A percentile compares a stretch with the other conserved stretches of the same genome.
Conservation (phyloP, 78 protist genomes). For the Dictyostelium citrinum region DNA sequence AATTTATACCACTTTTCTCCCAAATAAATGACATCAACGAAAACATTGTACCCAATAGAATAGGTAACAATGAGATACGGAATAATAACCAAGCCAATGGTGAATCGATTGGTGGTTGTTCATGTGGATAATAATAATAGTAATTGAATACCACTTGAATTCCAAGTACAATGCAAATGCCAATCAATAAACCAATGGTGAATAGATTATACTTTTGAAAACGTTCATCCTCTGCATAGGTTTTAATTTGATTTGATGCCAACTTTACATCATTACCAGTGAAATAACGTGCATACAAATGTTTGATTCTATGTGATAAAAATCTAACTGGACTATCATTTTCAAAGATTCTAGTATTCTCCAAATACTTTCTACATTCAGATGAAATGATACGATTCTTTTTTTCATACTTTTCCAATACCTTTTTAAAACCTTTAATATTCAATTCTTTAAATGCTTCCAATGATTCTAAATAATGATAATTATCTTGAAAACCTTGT, state of each 20-base stretch:
- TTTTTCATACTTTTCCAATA: constrained; percentile 19
- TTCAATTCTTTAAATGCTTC: constrained; percentile 16
- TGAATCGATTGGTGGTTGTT: constrained; percentile 24
- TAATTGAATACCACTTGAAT: constrained; percentile 6
- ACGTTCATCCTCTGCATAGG: not conserved
- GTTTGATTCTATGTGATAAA: not conserved
- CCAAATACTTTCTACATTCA: not conserved
- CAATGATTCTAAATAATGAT: not conserved
- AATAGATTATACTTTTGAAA: not conserved
- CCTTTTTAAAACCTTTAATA: constrained; percentile 18
- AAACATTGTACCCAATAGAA: constrained; percentile 35
- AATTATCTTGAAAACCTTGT: constrained; percentile 25
- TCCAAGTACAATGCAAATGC: constrained; percentile 15
- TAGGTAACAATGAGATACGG: constrained; percentile 23
- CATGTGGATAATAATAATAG: constrained; percentile 28
- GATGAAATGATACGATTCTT: not conserved
- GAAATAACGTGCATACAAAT: constrained; percentile 31
- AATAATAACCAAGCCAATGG: constrained; percentile 72
- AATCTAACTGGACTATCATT: not conserved
- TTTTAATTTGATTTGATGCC: constrained; percentile 13
- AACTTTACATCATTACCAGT: constrained; percentile 56
- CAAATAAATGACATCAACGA: constrained; percentile 20
- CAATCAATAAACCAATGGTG: constrained; percentile 15
- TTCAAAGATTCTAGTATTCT: not conserved
- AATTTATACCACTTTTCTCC: constrained; percentile 42